Conservation (phyloP, 2,329 filamentous ascomycete species). For the Biscogniauxia mediterranea region DNA sequence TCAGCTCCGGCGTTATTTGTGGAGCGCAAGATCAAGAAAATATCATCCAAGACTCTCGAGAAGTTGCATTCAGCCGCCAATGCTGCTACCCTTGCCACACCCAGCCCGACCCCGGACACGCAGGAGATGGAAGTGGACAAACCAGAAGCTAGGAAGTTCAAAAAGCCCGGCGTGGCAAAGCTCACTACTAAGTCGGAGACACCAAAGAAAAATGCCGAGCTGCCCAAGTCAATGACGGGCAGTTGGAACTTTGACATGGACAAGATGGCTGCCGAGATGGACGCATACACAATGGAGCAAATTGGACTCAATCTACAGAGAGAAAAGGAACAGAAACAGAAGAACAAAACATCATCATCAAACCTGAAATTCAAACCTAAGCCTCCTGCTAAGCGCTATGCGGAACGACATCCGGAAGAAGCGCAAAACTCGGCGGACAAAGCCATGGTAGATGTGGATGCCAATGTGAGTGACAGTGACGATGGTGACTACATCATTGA, state of each 20-base stretch:
- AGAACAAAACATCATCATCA: constrained; percentile 24
- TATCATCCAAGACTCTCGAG: constrained; percentile 23
- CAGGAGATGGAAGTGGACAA: constrained; percentile 26
- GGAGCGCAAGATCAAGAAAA: constrained; percentile 45
- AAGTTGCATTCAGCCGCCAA: constrained; percentile 22
- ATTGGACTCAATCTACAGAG: constrained; percentile 53
- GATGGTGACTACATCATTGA: constrained; percentile 63
- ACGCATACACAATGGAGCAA: constrained; percentile 54
- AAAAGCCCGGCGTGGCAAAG: constrained; percentile 36
- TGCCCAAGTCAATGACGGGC: constrained; percentile 30
- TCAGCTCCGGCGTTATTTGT: constrained; percentile 53
- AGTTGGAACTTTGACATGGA: constrained; percentile 40
- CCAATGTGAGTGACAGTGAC: constrained; percentile 42
- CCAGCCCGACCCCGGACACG: constrained; percentile 5
- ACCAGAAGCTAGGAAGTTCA: constrained; percentile 29
- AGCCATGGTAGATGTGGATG: constrained; percentile 30
- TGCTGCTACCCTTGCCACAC: constrained; percentile 2
- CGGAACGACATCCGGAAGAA: constrained; percentile 52
- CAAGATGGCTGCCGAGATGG: constrained; percentile 32
- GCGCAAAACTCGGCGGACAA: constrained; percentile 23
- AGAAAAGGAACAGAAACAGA: constrained; percentile 42
- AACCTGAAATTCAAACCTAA: constrained; percentile 54
- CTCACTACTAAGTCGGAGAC: constrained; percentile 16
- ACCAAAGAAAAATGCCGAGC: constrained; percentile 24
- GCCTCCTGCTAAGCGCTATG: constrained; percentile 52